Percentiles rank a stretch among this genome's conserved stretches.
Conservation (phyloP, 768 basidiomycete genomes). For the Lentinula raphanica region DNA sequence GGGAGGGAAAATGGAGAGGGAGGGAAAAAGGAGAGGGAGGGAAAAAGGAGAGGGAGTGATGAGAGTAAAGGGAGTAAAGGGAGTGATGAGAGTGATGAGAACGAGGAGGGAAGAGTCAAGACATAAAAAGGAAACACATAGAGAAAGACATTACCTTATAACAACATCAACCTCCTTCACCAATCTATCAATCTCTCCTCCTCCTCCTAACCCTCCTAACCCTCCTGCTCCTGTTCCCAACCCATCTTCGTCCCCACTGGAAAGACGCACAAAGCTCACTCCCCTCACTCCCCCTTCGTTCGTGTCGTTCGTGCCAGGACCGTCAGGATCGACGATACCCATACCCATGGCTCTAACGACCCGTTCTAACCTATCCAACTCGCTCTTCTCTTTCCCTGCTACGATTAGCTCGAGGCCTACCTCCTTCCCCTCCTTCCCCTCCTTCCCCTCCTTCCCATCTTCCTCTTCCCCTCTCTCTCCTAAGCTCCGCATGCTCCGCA, state of each 20-base stretch:
- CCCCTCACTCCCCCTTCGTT: no score
- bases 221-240: no score
- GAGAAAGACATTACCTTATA: conserved; percentile 53
- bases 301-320: no score
- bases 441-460: no score
- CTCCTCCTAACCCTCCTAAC: conserved; percentile 34
- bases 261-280: no score
- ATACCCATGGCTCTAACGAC: not conserved
- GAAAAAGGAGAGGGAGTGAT: not conserved
- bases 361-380: not conserved
- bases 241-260: no score
- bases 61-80: not conserved
- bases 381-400: not conserved
- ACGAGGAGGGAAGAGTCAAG: not conserved
- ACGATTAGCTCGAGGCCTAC: conserved; percentile 56
- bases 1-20: not conserved
- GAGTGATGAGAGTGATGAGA: no score
- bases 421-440: not conserved
- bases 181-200: conserved; percentile 37
- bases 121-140: not conserved
- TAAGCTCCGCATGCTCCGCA: conserved; percentile 29
- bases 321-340: no score
- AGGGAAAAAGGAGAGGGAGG: not conserved
- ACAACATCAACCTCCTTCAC: conserved; percentile 71
- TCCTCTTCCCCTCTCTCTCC: no score